Conservation (phyloP, 805 yeast genomes). For the Blastobotrys parvus region DNA sequence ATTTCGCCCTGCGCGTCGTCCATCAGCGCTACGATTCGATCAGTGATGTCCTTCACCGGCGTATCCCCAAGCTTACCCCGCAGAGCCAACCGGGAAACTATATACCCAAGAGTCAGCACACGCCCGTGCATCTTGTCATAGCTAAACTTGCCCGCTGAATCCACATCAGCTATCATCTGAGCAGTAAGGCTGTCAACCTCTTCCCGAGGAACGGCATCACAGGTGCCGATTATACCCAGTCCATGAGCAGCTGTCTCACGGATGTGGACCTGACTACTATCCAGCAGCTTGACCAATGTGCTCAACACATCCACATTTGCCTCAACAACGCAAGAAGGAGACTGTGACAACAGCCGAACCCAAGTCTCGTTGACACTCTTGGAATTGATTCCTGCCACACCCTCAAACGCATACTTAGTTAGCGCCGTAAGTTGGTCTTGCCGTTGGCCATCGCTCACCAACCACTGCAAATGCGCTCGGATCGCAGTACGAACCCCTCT, state of each 20-base stretch:
- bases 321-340: slow-evolving; percentile 14
- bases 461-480: slow-evolving; percentile 16
- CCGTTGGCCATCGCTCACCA: slow-evolving; percentile 2
- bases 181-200: background rate
- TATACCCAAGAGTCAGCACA: slow-evolving; percentile 34
- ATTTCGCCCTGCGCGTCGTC: background rate
- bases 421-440: slow-evolving; percentile 12
- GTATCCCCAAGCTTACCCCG: slow-evolving; percentile 8
- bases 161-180: background rate
- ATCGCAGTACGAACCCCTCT: slow-evolving; percentile 35
- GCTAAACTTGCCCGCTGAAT: slow-evolving; percentile 1
- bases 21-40: background rate
- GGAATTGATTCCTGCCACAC: background rate
- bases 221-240: slow-evolving; percentile 31
- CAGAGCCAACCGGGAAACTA: slow-evolving; percentile 30
- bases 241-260: slow-evolving; percentile 34
- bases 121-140: slow-evolving; percentile 7
- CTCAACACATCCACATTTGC: background rate
- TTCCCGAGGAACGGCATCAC: background rate
- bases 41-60: slow-evolving; percentile 27
- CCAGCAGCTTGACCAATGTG: slow-evolving; percentile 1
- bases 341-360: slow-evolving; percentile 14
- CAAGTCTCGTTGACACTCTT: slow-evolving; percentile 4
- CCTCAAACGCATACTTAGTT: slow-evolving; percentile 31
- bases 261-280: slow-evolving; percentile 9